These are phyloP conservation scores for Anisodus tanguticus DNA, from an alignment of 257 asterid species.

Conservation along the genomic window DNA sequence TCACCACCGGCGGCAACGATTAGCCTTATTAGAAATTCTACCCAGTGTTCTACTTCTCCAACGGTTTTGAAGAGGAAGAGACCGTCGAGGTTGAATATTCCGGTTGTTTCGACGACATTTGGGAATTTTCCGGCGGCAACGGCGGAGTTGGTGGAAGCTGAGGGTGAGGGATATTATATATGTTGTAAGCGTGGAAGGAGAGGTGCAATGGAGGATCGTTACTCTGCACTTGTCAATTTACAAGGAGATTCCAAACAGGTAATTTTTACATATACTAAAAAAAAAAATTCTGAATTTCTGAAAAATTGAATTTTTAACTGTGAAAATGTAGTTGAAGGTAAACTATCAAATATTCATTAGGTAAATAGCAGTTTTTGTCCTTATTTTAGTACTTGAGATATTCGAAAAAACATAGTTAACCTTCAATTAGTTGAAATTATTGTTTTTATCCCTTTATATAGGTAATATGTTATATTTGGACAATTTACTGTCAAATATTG, in stretches of 20 bases:
- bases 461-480: too few relatives aligned
- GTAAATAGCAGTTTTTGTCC: too few relatives aligned
- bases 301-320: not conserved
- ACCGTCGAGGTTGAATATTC: conserved; percentile 50
- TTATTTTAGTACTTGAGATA: too few relatives aligned
- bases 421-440: too few relatives aligned
- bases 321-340: not conserved
- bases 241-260: conserved; percentile 73
- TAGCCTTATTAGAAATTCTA: conserved; percentile 52
- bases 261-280: not conserved
- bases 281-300: not conserved
- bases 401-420: too few relatives aligned
- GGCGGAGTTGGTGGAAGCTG: conserved; percentile 57
- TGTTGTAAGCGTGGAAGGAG: conserved; percentile 89
- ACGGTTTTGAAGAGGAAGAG: conserved; percentile 47
- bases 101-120: conserved; percentile 34
- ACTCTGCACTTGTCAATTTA: conserved; percentile 59
- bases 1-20: conserved; percentile 35
- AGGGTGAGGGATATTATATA: conserved; percentile 73
- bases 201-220: conserved; percentile 82
- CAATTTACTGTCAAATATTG: too few relatives aligned
- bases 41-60: conserved; percentile 37
- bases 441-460: too few relatives aligned
- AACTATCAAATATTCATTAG: not conserved
- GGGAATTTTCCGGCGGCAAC: conserved; percentile 35